Base-by-base conservation (phyloP, 169 alveolate genomes). In the Plasmodium coatneyi region DNA sequence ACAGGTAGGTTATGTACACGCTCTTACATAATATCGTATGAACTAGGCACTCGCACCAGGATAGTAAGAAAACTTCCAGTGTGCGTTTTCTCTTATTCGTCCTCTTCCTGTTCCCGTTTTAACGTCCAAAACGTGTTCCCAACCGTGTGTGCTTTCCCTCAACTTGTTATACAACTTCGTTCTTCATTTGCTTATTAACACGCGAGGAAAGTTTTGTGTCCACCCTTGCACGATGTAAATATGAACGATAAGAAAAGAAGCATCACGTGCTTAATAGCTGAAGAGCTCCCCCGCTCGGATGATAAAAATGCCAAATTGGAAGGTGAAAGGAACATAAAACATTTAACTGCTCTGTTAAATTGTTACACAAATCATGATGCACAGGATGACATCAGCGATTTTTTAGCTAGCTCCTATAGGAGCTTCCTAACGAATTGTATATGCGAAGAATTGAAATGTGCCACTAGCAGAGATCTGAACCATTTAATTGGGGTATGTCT, bases 381-480 rank as follows among this genome's bases (percentile, higher is more conserved):
- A 14, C 66, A 52, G 79, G 93, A 84, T 46, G 93, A 84, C 79
- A 9, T 84, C 22, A 84, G 93, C 79, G 93, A 84, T 72, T 84
- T 46, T 72, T 74, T 84, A 36, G 84, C 84, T 16, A 84, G 93
- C 32, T 74, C 93, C 7, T 84, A 84, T 39, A 84, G 39, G 41
- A n/a, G 80, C 56, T 84, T 84, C 80, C 70, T 84, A 84, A 84
- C 79, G 19, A 72, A 84, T 7, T 74, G 46, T 76, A 84, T 84
- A 84, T 52, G 60, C 74, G 84, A 66, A 74, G 93, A 84, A 72
- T 70, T 84, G 49, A 84, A 84, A 25, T 74, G 34, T 32, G 14
- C 28, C n/a, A 72, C 46, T 49, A 84, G 56, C 28, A 70, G 56
- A 10, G 78, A 49, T n/a, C 22, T 72, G 22, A 76, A 52, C 41